Percentiles rank a stretch among this genome's conserved stretches.
Evolutionary conservation across 2,329 filamentous ascomycete genomes (phyloP).

Genomic region (Gremmenia infestans): DNA sequence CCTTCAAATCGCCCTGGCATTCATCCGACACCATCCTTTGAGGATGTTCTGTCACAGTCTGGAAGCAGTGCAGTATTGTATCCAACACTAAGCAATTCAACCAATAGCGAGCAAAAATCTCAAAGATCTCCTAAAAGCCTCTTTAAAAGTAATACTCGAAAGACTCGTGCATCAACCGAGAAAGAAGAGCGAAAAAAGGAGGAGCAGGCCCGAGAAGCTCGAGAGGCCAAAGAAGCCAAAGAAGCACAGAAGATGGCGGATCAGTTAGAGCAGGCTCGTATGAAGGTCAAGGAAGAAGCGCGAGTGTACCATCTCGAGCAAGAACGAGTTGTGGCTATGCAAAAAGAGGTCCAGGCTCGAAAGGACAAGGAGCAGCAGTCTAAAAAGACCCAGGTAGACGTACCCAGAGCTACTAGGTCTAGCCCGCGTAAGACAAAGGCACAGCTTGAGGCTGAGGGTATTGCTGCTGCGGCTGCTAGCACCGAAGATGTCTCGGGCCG

Average conservation of each 20-base stretch:
- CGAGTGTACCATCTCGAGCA: slow-evolving; percentile 53
- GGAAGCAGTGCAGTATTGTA: slow-evolving; percentile 33
- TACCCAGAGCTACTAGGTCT: slow-evolving; percentile 41
- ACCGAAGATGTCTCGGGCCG: slow-evolving; percentile 34
- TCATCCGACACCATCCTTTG: slow-evolving; percentile 43
- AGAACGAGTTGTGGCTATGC: slow-evolving; percentile 48
- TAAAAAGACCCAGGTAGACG: slow-evolving; percentile 30
- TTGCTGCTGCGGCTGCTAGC: slow-evolving; percentile 27
- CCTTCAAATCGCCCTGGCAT: slow-evolving; percentile 41
- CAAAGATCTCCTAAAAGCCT: slow-evolving; percentile 23
- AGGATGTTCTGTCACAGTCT: slow-evolving; percentile 36
- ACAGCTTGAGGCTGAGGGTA: slow-evolving; percentile 30
- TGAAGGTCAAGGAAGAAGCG: slow-evolving; percentile 67
- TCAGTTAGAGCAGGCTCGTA: slow-evolving; percentile 60
- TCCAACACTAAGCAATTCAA: slow-evolving; percentile 39
- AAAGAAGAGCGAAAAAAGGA: slow-evolving; percentile 57
- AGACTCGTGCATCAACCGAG: slow-evolving; percentile 54
- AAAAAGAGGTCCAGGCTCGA: slow-evolving; percentile 47
- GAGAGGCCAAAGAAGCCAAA: slow-evolving; percentile 53
- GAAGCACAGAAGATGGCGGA: slow-evolving; percentile 58
- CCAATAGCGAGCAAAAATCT: slow-evolving; percentile 17
- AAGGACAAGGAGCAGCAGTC: slow-evolving; percentile 46
- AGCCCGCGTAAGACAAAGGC: slow-evolving; percentile 49
- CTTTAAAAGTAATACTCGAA: slow-evolving; percentile 30
- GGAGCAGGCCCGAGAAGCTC: slow-evolving; percentile 58